These are phyloP conservation scores for Rhizopus microsporus DNA, from an alignment of 371 early-diverging fungal genomes.

Conservation along the genomic window DNA sequence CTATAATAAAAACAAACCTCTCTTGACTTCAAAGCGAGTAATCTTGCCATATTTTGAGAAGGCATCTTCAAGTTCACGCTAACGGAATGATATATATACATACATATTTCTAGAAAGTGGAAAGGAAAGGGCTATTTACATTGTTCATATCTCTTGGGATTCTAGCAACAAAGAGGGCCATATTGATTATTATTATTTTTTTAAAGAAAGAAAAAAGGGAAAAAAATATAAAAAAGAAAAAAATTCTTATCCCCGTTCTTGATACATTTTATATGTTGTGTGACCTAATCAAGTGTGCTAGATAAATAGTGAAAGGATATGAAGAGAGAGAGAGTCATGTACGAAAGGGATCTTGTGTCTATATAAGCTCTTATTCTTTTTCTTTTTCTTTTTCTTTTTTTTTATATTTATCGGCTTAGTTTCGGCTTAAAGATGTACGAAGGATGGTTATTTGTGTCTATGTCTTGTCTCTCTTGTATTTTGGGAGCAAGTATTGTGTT, in stretches of 20 bases:
- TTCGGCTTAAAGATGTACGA: background rate
- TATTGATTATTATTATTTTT: conserved; percentile 9
- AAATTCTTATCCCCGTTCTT: background rate
- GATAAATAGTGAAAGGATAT: no score
- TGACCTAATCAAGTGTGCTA: background rate
- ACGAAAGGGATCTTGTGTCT: no score
- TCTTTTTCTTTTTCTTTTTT: conserved; percentile 9
- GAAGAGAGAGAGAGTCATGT: no score
- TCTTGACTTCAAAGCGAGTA: conserved; percentile 70
- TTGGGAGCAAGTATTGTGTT: conserved; percentile 28
- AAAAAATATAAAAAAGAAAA: conserved; percentile 8
- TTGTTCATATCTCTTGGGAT: conserved; percentile 37
- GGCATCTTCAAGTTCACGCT: conserved; percentile 72
- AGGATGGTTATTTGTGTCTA: conserved; percentile 27
- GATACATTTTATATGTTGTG: conserved; percentile 8
- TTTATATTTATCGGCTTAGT: background rate
- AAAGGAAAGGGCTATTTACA: conserved; percentile 22
- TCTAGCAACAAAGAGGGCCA: conserved; percentile 49
- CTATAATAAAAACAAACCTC: conserved; percentile 33
- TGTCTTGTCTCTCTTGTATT: conserved; percentile 29
- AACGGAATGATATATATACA: no score
- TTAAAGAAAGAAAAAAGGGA: conserved; percentile 7
- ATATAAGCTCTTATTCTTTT: background rate
- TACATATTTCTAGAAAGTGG: no score
- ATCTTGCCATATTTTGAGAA: conserved; percentile 78